Evolutionary conservation across 139 green algal species (phyloP), one percentile per base, ranked within the genome.

Genomic region (Volvox africanus): DNA sequence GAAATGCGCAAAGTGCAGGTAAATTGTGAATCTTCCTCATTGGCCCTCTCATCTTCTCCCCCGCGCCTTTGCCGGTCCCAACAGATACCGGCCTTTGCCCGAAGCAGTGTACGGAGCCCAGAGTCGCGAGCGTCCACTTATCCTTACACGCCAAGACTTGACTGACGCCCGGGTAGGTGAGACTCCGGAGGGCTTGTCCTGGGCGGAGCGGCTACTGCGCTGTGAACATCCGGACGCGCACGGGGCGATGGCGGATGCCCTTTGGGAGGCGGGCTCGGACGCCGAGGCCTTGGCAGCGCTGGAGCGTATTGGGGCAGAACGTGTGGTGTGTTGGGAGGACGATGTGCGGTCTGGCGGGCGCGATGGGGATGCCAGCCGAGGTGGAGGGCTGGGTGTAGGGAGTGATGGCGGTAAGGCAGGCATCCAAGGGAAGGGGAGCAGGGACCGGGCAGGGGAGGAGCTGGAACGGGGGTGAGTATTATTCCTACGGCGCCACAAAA

Each of bases 171-270:
- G 93, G 80, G 67, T 96, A 22, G 96, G 96, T 0, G 96, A 97
- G 82, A 90, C 33, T 22, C 32, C 94, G 2, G 95, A 97, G 6
- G 83, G 21, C n/a, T 86, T 98, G 89, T 69, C 91, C 18, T 78
- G 89, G 21, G 68, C 98, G 82, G 97, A 99, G 92, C 93, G 97
- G 1, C 87, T 98, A 67, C 92, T 99, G 84, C 93, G 97, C 22
- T 98, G 96, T 92, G 88, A 94, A 44, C 92, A 91, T 67, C 92
- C 96, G 19, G 80, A 89, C 0, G 95, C 95, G 18, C 96, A 98
- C 89, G 88, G 71, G 1, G 88, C 89, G 17, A 96, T 99, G 0
- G 94, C 96, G 17, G 92, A 91, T 33, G 89, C 92, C 16, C 92
- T 98, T 20, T 98, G 96, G 96, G 94, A 97, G 18, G 91, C 88